A percentile compares a stretch with the other conserved stretches of the same genome.
Conservation (phyloP, 148 eudicot genomes). For the Silene conica region DNA sequence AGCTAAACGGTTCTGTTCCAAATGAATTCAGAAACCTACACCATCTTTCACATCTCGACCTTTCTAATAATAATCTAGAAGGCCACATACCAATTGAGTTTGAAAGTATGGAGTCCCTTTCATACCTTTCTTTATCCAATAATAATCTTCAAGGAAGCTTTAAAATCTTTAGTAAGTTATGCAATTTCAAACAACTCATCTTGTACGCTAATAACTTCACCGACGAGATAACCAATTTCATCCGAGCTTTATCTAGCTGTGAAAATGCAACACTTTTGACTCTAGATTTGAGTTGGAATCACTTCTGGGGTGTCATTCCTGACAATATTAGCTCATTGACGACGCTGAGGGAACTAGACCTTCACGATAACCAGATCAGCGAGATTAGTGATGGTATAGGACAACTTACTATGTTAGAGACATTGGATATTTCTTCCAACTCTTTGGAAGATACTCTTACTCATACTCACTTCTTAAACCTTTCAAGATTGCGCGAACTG, state of each 20-base stretch:
- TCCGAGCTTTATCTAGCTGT: conserved; percentile 15
- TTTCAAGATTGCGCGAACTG: no score
- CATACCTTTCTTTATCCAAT: neutral
- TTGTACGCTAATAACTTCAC: neutral
- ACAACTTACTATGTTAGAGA: neutral
- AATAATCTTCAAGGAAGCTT: conserved; percentile 15
- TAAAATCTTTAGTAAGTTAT: neutral
- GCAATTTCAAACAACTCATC: neutral
- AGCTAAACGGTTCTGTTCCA: conserved; percentile 8
- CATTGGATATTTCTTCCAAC: no score
- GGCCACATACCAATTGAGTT: neutral
- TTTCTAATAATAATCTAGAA: neutral
- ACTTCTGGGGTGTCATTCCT: no score
- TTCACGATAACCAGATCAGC: conserved; percentile 21
- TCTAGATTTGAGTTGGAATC: no score
- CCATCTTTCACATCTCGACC: conserved; percentile 6
- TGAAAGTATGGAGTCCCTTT: conserved; percentile 1
- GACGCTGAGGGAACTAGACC: neutral
- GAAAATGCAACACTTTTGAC: no score
- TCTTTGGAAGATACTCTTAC: no score
- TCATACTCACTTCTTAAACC: no score
- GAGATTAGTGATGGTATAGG: neutral
- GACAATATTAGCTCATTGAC: neutral
- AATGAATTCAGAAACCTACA: neutral
- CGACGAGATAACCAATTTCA: neutral